A percentile compares a stretch with the other conserved stretches of the same genome.
phyloP scores from a whole-genome alignment of 176 grass and related monocot species.

The Oryza glumipatula region DNA sequence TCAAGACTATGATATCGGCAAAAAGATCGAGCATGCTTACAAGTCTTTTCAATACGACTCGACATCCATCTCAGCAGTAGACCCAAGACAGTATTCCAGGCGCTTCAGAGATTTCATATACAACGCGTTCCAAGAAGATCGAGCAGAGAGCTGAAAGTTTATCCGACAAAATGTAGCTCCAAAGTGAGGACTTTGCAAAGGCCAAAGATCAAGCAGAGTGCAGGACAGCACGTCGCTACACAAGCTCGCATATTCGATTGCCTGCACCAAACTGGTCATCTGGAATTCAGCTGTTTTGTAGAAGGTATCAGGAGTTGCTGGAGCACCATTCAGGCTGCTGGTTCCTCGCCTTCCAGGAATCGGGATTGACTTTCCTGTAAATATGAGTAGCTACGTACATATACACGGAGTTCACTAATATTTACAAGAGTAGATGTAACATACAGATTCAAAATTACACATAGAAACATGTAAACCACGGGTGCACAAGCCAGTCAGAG shows the following conservation, averaged over 20 bases:
- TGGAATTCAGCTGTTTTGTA: slow-evolving; percentile 34
- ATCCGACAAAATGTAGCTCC: slow-evolving; percentile 22
- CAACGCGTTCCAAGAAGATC: slow-evolving; percentile 83
- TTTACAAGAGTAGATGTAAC: slow-evolving; percentile 60
- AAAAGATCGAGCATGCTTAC: slow-evolving; percentile 86
- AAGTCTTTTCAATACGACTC: slow-evolving; percentile 85
- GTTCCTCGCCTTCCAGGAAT: slow-evolving; percentile 25
- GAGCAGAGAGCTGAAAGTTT: slow-evolving; percentile 47
- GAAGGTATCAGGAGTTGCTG: slow-evolving; percentile 30
- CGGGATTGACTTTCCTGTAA: slow-evolving; percentile 50
- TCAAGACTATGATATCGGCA: slow-evolving; percentile 91
- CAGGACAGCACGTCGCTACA: slow-evolving; percentile 8
- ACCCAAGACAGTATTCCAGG: slow-evolving; percentile 81
- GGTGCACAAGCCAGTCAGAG: slow-evolving; percentile 43
- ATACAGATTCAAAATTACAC: slow-evolving; percentile 53
- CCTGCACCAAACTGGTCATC: background rate
- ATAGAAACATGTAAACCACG: slow-evolving; percentile 61
- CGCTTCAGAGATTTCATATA: slow-evolving; percentile 88
- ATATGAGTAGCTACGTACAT: slow-evolving; percentile 53
- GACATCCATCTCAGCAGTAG: slow-evolving; percentile 85
- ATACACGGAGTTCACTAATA: slow-evolving; percentile 58
- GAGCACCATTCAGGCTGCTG: background rate
- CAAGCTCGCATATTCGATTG: slow-evolving; percentile 25
- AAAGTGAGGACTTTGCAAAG: background rate
- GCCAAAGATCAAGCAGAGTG: slow-evolving; percentile 20